Percentiles rank a stretch among this genome's conserved stretches.
phyloP scores from a whole-genome alignment of 352 stramenopile species.

The Phytophthora sojae region DNA sequence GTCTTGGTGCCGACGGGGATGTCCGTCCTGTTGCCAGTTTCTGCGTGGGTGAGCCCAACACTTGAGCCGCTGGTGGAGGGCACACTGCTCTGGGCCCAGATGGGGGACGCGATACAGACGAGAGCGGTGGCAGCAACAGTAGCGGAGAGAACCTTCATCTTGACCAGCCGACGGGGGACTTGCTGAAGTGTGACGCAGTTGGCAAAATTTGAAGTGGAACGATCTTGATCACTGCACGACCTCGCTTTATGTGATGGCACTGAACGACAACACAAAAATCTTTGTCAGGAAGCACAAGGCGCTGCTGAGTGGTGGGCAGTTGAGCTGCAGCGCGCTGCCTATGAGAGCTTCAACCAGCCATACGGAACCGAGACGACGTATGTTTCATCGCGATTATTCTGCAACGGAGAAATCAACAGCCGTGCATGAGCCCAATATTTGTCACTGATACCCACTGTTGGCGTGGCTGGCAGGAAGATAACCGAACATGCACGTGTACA shows the following conservation, averaged over 20 bases:
- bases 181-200: not conserved
- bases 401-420: not conserved
- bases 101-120: not conserved
- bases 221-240: not conserved
- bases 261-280: not conserved
- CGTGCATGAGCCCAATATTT: too few relatives aligned
- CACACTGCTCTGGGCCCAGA: not conserved
- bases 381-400: constrained; percentile 1
- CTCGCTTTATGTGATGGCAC: not conserved
- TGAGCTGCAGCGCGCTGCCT: too few relatives aligned
- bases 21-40: not conserved
- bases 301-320: not conserved
- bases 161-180: not conserved
- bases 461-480: not conserved
- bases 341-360: not conserved
- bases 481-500: not conserved
- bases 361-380: not conserved
- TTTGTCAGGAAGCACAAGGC: not conserved
- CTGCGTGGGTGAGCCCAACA: not conserved
- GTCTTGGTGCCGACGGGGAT: not conserved
- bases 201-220: not conserved
- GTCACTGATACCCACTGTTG: not conserved
- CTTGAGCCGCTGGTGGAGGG: not conserved
- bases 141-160: not conserved
- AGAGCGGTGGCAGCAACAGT: not conserved